phyloP scores from a whole-genome alignment of 371 early-diverging fungal species.

The Mucor lusitanicus region DNA sequence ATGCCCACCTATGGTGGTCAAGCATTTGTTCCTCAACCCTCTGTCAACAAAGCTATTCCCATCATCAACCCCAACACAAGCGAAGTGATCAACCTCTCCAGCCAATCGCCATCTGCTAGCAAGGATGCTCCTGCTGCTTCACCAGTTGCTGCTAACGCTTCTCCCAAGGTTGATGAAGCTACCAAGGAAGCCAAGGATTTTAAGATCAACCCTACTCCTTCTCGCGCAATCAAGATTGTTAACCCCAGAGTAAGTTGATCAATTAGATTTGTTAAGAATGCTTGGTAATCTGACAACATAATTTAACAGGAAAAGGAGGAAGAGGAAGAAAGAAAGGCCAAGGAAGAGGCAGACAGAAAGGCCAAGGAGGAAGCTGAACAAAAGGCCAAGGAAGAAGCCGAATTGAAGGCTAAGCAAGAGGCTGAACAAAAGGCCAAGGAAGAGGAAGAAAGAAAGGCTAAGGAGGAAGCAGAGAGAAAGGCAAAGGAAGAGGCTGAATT shows the following conservation, averaged over 20 bases:
- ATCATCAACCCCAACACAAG: conserved; percentile 80
- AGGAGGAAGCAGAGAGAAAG: conserved; percentile 48
- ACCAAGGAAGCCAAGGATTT: conserved; percentile 38
- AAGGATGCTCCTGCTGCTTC: conserved; percentile 10
- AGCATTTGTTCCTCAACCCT: conserved; percentile 52
- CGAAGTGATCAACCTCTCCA: conserved; percentile 55
- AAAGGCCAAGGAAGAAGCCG: conserved; percentile 9
- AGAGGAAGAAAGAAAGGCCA: conserved; percentile 43
- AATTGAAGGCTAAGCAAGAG: conserved; percentile 21
- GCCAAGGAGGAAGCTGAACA: conserved; percentile 23
- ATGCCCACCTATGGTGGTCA: conserved; percentile 35
- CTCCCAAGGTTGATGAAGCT: conserved; percentile 13
- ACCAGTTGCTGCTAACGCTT: conserved; percentile 16
- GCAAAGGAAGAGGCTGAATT: conserved; percentile 29
- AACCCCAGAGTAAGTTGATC: conserved; percentile 50
- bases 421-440: conserved; percentile 18
- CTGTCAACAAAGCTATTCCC: conserved; percentile 57
- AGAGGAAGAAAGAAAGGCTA: conserved; percentile 36
- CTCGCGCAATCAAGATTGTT: conserved; percentile 65
- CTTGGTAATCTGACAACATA: not conserved
- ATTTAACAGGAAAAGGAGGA: conserved; percentile 37
- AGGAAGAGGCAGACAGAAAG: conserved; percentile 27
- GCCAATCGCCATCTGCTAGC: conserved; percentile 13
- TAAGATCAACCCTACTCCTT: conserved; percentile 38
- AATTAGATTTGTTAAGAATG: not conserved